Base-by-base conservation (phyloP, 495 filamentous ascomycete genomes). In the Neurospora sp. region DNA sequence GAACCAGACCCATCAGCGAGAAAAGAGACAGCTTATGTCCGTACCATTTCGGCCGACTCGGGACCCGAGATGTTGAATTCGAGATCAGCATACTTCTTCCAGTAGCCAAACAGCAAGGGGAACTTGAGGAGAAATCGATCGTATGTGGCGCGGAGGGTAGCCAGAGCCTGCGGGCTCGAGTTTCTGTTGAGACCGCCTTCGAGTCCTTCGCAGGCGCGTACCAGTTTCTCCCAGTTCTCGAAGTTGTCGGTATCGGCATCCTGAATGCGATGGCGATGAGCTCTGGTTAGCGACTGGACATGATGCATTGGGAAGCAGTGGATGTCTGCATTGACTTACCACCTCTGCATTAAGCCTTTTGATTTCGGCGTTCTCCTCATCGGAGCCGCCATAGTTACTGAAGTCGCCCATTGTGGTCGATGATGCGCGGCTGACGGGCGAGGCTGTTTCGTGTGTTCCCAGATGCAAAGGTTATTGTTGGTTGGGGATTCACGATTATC, bases 71-170 rank as follows among this genome's bases (percentile, higher is more conserved):
- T 97, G 18, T 92, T 92, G 82, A 99, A 99, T 78, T 99, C 96
- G 35, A 97, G 83, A 79, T 98, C 96, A 76, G 96, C 96, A 89
- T 99, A 99, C 81, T 97, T 98, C 85, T 98, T 98, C 96, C 96
- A 99, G 82, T 98, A 99, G 53, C 94, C 96, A 79, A 98, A 99
- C 3, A 98, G 88, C 35, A 98, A 86, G 1, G 96, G 96, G 77
- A 98, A 99, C 79, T 97, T 97, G 71, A 93, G 91, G 9, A 99
- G 89, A 78, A 99, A 95, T 9, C 92, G 89, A 80, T 99, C 96
- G 81, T 97, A 98, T 70, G 90, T 87, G 76, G 91, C 88, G 77
- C 96, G 90, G 39, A 91, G 90, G 10, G 93, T 90, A 31, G 92
- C 91, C 76, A 99, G 94, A 6, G 96, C 92, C 78, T 97, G 92